Evolutionary conservation across 148 eudicot species (phyloP), one percentile per base, ranked within the genome.

Genomic region (Chenopodium quinoa): DNA sequence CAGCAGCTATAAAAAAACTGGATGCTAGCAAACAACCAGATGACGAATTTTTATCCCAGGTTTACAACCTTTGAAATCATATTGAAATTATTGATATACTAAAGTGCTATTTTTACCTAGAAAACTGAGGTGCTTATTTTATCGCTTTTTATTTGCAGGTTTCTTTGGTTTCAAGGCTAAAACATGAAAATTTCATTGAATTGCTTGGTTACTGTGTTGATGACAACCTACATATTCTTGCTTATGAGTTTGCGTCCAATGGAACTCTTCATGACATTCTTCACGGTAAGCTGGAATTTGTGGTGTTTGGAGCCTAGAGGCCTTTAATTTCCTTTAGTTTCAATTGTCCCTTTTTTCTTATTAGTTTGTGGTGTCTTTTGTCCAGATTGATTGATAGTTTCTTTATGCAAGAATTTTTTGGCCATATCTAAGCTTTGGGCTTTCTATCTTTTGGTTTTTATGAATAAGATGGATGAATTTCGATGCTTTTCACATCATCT

Each of bases 161-260:
- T 80, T 91, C 97, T 73, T 88, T 89, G 91, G 93, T 91, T 40
- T 94, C 97, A 32, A 88, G 88, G 79, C 85, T 94, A 80, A 93
- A 90, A 76, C 93, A 94, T 86, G 98, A 93, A 7, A 93, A 94
- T 83, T 83, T 93, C 81, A 91, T 93, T 71, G 95, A 94, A 86
- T 83, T 94, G 85, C 86, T 85, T 69, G 97, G 98, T 76, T 92
- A 94, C 87, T 90, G 91, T 82, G 91, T 94, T 7, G 97, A 94
- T 72, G 92, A 90, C 66, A 88, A 88, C 79, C 80, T 83, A 37
- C 93, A 95, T 9, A 86, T 91, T 32, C 83, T 94, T 76, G 95
- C 95, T 23, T 94, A 91, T 71, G 98, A 94, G 87, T 94, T 89
- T 88, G 98, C 98, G n/a, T 82, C 95, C n/a, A 93, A 88, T 87